These are phyloP conservation scores for Calonectria hawksworthii DNA, from an alignment of 2,329 filamentous ascomycete species.

Conservation along the genomic window DNA sequence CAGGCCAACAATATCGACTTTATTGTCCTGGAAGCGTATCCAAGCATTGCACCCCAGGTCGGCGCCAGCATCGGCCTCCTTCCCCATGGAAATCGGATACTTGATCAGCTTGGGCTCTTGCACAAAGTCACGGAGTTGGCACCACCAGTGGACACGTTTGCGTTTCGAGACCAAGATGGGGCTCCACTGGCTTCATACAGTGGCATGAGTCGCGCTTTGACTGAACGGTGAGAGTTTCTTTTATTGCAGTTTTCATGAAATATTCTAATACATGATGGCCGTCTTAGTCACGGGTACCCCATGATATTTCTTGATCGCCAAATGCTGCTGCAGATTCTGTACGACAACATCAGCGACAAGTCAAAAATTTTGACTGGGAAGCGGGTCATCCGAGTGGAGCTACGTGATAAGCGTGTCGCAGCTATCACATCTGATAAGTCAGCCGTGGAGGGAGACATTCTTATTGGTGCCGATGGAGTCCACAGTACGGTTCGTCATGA, in stretches of 20 bases:
- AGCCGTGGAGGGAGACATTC: conserved; percentile 46
- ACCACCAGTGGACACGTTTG: conserved; percentile 10
- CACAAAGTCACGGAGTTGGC: conserved; percentile 28
- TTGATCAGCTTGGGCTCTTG: conserved; percentile 61
- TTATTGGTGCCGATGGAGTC: conserved; percentile 57
- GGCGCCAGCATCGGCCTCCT: conserved; percentile 63
- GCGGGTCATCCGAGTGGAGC: conserved; percentile 25
- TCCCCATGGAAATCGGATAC: conserved; percentile 58
- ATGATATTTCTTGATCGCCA: conserved; percentile 53
- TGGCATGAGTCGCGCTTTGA: conserved; percentile 3
- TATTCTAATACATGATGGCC: neutral
- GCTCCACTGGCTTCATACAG: neutral
- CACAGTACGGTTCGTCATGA: conserved; percentile 52
- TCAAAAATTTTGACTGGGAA: conserved; percentile 31
- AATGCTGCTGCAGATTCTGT: conserved; percentile 50
- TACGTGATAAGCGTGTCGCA: conserved; percentile 26
- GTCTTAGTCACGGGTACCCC: conserved; percentile 45
- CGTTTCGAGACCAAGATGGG: conserved; percentile 2
- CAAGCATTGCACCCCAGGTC: conserved; percentile 57
- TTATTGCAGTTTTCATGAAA: too few relatives aligned
- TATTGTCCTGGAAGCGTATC: conserved; percentile 61
- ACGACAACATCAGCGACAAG: conserved; percentile 51
- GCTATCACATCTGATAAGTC: conserved; percentile 51
- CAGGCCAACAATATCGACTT: conserved; percentile 56
- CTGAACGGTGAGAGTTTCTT: conserved; percentile 9